phyloP scores from a whole-genome alignment of 768 basidiomycete species.

The Amanita subjunquillea region DNA sequence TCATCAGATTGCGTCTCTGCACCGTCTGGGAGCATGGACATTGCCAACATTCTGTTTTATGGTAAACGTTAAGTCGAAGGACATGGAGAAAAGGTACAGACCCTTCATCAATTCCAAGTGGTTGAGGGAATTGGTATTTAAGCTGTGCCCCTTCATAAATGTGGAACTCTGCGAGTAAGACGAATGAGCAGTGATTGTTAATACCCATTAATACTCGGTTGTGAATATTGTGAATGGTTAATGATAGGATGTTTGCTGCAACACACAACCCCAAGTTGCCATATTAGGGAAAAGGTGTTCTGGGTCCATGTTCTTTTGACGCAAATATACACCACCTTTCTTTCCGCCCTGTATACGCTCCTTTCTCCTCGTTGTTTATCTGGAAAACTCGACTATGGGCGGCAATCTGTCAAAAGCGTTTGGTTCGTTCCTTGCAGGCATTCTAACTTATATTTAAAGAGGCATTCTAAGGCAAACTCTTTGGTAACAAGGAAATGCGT shows the following conservation, averaged over 20 bases:
- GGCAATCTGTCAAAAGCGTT: constrained; percentile 81
- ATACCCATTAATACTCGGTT: constrained; percentile 17
- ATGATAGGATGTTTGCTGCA: too few relatives aligned
- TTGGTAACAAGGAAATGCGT: constrained; percentile 99
- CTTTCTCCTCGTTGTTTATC: background rate
- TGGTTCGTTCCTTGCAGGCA: constrained; percentile 31
- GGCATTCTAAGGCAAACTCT: constrained; percentile 65
- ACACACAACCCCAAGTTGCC: too few relatives aligned
- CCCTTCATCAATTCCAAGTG: constrained; percentile 92
- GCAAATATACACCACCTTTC: background rate
- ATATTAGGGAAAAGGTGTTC: too few relatives aligned
- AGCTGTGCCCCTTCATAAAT: constrained; percentile 90
- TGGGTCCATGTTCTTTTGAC: too few relatives aligned
- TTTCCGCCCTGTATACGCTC: constrained; percentile 4
- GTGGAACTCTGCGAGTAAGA: constrained; percentile 97
- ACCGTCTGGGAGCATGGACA: constrained; percentile 97
- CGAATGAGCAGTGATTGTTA: constrained; percentile 81
- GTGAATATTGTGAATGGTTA: too few relatives aligned
- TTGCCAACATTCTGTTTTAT: constrained; percentile 69
- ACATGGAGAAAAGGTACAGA: constrained; percentile 23
- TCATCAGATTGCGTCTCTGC: constrained; percentile 92
- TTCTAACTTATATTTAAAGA: constrained; percentile 6
- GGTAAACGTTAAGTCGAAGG: constrained; percentile 8
- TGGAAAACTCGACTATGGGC: constrained; percentile 43
- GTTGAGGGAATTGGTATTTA: constrained; percentile 93